Conservation (phyloP, 1,139 yeast genomes). For the Wickerhamomyces sp. region DNA sequence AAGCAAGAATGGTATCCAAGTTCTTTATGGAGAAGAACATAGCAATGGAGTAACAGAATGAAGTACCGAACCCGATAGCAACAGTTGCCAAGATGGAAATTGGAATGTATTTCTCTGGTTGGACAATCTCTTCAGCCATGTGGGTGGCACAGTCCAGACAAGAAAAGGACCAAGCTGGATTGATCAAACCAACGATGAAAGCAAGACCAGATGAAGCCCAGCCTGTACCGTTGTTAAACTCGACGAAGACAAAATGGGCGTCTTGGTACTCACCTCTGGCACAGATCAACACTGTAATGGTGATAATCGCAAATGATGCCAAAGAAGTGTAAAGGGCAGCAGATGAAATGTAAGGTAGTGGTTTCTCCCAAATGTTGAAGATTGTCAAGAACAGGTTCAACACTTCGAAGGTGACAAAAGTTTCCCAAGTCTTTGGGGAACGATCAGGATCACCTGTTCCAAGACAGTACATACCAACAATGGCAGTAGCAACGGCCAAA, state of each 20-base stretch:
- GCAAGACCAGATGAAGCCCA: constrained; percentile 59
- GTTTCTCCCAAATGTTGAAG: constrained; percentile 54
- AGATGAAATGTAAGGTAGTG: constrained; percentile 48
- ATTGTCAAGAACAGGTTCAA: constrained; percentile 38
- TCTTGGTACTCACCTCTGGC: constrained; percentile 50
- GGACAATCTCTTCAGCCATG: constrained; percentile 61
- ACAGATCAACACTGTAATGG: constrained; percentile 51
- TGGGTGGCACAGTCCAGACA: constrained; percentile 68
- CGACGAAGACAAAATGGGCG: constrained; percentile 55
- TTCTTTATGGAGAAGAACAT: constrained; percentile 59
- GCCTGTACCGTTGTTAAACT: constrained; percentile 60
- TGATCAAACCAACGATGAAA: constrained; percentile 59
- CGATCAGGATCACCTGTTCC: constrained; percentile 38
- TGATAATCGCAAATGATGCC: constrained; percentile 47
- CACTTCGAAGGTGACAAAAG: constrained; percentile 47
- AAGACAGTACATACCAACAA: constrained; percentile 53
- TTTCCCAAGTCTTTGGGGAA: constrained; percentile 49
- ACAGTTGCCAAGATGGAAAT: constrained; percentile 60
- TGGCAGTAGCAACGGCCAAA: constrained; percentile 43
- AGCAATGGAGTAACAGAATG: constrained; percentile 53
- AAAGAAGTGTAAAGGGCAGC: constrained; percentile 52
- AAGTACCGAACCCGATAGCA: constrained; percentile 59
- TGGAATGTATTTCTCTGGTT: constrained; percentile 57
- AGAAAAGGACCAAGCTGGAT: constrained; percentile 68
- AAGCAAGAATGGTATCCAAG: constrained; percentile 39